These are phyloP conservation scores for Metschnikowia picachoensis DNA, from an alignment of 805 yeast genomes.

Conservation along the genomic window DNA sequence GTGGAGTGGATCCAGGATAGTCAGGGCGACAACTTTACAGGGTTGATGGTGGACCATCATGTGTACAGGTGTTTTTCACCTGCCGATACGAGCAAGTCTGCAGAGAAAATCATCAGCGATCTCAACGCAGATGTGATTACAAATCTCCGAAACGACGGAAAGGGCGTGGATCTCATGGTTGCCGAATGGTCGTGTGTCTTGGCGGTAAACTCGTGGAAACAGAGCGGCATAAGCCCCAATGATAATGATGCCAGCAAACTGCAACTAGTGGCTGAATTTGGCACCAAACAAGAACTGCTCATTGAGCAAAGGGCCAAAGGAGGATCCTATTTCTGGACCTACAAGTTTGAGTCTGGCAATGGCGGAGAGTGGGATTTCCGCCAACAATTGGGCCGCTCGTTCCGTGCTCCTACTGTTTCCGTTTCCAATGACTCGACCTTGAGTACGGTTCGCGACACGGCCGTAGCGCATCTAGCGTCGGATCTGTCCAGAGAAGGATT, in stretches of 20 bases:
- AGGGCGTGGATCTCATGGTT: conserved; percentile 64
- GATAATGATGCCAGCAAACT: conserved; percentile 37
- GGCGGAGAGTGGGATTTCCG: conserved; percentile 97
- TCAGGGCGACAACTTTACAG: conserved; percentile 31
- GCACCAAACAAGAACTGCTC: conserved; percentile 47
- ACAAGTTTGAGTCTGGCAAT: conserved; percentile 76
- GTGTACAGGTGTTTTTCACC: conserved; percentile 82
- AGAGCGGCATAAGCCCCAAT: conserved; percentile 26
- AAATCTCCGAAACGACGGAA: conserved; percentile 40
- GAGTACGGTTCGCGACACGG: conserved; percentile 36
- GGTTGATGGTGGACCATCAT: conserved; percentile 79
- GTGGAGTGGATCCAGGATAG: conserved; percentile 56
- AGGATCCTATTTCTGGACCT: conserved; percentile 91
- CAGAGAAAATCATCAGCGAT: conserved; percentile 58
- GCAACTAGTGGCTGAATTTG: conserved; percentile 56
- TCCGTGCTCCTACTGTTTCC: conserved; percentile 19
- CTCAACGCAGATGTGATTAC: conserved; percentile 48
- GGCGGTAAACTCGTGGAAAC: conserved; percentile 71
- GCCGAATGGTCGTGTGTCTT: conserved; percentile 92
- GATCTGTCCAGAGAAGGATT: conserved; percentile 80
- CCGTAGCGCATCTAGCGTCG: conserved; percentile 64
- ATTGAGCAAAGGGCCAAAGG: conserved; percentile 46
- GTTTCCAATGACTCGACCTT: conserved; percentile 41
- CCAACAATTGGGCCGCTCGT: conserved; percentile 57
- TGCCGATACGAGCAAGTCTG: conserved; percentile 60